Base-by-base conservation (phyloP, 805 yeast genomes). In the Candida fluviatilis region DNA sequence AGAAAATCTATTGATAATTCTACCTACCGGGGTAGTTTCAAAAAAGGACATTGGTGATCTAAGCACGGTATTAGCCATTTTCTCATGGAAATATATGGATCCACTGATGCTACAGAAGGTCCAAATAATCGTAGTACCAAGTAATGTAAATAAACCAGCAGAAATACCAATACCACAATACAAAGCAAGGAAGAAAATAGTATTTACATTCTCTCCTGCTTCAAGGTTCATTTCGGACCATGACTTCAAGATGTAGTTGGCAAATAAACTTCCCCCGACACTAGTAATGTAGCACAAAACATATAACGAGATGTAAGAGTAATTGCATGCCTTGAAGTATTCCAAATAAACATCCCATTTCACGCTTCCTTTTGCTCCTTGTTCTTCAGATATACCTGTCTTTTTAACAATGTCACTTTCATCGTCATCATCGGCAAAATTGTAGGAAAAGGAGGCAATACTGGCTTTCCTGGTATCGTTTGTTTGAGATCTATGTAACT, bases 41-140 rank as follows among this genome's bases (percentile, higher is more conserved):
- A 64, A 65, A 39, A 64, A 65, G 6, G 64, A 57, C 71, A 65
- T 65, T 15, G 71, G 71, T 2, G 67, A 55, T 38, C 64, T 53
- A 38, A 63, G 49, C 1, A 65, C 60, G 7, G 55, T 44, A n/a
- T 40, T 37, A 5, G 66, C 62, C 69, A 65, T 62, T 12, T 49
- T 54, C 32, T 64, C 68, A 38, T 65, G 71, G 47, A 63, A 62
- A 39, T 55, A 47, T 29, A 34, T 47, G 17, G 66, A 56, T 4
- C 61, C 64, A 35, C 50, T 52, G 29, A 61, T 50, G 6, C 54
- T 55, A 40, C 58, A 52, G 36, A 39, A 53, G 4, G 56, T 43
- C 60, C 64, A 58, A 11, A 64, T 37, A 18, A 64, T 48, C 38
- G 55, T 48, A 3, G 61, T 45, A 15, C 61, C 52, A 11, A 52